A percentile compares a stretch with the other conserved stretches of the same genome.
phyloP scores from a whole-genome alignment of 2,329 filamentous ascomycete species.

The Kalmusia sp. region DNA sequence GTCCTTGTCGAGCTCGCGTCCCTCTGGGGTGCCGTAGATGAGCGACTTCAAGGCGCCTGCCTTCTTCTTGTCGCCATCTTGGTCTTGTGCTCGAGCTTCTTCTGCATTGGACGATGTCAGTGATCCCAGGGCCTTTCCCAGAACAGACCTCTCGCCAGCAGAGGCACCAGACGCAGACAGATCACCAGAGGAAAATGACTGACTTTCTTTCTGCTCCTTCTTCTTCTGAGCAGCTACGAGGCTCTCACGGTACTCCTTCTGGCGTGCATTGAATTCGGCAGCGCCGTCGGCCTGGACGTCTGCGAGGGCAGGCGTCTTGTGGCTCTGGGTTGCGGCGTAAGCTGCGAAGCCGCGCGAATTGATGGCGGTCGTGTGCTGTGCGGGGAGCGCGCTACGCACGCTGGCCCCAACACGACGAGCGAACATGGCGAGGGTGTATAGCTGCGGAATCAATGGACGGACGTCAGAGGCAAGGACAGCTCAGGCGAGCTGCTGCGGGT shows the following conservation, averaged over 20 bases:
- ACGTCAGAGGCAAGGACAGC: constrained; percentile 9
- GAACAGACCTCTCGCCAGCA: constrained; percentile 24
- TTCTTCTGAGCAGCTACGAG: constrained; percentile 76
- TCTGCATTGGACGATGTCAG: constrained; percentile 55
- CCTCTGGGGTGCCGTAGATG: constrained; percentile 97
- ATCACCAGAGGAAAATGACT: constrained; percentile 57
- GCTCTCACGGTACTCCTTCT: constrained; percentile 85
- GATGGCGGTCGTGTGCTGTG: constrained; percentile 17
- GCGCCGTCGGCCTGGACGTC: constrained; percentile 80
- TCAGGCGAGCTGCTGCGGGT: constrained; percentile 8
- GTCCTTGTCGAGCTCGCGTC: constrained; percentile 90
- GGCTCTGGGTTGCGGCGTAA: constrained; percentile 30
- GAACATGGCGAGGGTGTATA: constrained; percentile 34
- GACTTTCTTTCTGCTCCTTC: constrained; percentile 85
- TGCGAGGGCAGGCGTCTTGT: constrained; percentile 72
- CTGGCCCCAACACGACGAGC: constrained; percentile 36
- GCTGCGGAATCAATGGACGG: constrained; percentile 7
- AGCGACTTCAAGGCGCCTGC: constrained; percentile 78
- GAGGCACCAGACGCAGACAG: constrained; percentile 51
- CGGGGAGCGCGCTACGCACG: constrained; percentile 31
- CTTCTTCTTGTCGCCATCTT: constrained; percentile 67
- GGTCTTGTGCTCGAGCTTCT: constrained; percentile 66
- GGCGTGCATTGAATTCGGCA: constrained; percentile 79
- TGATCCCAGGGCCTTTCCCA: constrained; percentile 65
- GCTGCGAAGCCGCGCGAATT: constrained; percentile 38